Conservation (phyloP, 108 stramenopile genomes). For the Nitzschia inconspicua region DNA sequence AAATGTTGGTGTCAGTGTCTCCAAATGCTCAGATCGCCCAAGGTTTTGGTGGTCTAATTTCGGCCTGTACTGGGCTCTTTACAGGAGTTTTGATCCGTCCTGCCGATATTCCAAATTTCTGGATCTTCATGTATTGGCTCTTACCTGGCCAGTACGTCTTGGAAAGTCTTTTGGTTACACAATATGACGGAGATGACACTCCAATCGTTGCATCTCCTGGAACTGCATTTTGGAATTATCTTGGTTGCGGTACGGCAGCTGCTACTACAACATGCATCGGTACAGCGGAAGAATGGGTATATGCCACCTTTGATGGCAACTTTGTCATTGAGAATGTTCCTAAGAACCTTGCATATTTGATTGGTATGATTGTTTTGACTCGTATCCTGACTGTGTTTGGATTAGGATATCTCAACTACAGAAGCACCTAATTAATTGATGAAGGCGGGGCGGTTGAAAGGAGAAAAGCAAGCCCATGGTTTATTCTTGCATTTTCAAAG, state of each 20-base stretch:
- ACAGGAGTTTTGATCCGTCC: conserved; percentile 62
- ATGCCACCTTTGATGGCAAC: conserved; percentile 46
- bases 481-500: no score
- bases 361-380: conserved; percentile 35
- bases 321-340: conserved; percentile 47
- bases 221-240: conserved; percentile 36
- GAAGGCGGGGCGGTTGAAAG: no score
- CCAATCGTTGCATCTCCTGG: conserved; percentile 48
- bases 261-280: conserved; percentile 22
- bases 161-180: conserved; percentile 55
- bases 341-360: conserved; percentile 43
- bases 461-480: no score
- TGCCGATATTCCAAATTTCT: conserved; percentile 43
- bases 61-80: conserved; percentile 51
- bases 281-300: conserved; percentile 65
- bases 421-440: conserved; percentile 6
- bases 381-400: conserved; percentile 41
- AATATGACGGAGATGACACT: conserved; percentile 51
- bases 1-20: conserved; percentile 51
- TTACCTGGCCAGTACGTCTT: conserved; percentile 48
- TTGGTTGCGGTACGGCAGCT: conserved; percentile 11
- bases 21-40: conserved; percentile 52
- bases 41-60: conserved; percentile 45
- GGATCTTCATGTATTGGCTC: conserved; percentile 23
- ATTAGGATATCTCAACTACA: conserved; percentile 46